Conservation (phyloP, 805 yeast species). For the Starmerella etchellsii region DNA sequence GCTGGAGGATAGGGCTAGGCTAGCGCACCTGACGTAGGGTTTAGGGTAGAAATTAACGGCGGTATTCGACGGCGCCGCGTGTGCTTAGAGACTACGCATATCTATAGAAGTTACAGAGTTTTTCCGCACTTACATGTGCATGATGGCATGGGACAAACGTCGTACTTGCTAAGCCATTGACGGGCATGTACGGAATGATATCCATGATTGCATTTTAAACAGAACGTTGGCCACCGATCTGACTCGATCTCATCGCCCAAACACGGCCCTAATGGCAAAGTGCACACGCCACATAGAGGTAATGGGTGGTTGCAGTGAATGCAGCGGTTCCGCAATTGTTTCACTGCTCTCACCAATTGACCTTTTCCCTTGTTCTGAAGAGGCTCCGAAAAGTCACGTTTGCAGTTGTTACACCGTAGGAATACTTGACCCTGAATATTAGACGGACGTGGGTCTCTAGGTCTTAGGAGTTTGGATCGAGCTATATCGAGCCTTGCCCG, state of each 20-base stretch:
- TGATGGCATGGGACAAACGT: slow-evolving; percentile 87
- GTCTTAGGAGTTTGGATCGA: slow-evolving; percentile 34
- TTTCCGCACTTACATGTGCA: slow-evolving; percentile 61
- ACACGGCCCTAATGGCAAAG: slow-evolving; percentile 56
- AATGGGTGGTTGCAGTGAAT: slow-evolving; percentile 79
- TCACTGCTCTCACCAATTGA: not conserved
- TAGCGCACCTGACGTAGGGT: no score
- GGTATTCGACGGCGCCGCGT: no score
- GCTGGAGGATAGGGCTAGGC: no score
- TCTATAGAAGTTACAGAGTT: not conserved
- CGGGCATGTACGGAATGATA: slow-evolving; percentile 92
- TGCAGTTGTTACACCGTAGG: slow-evolving; percentile 72
- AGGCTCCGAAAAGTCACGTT: slow-evolving; percentile 31
- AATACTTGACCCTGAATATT: slow-evolving; percentile 43
- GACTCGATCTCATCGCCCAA: slow-evolving; percentile 17
- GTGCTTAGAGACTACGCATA: no score
- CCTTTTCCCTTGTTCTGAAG: not conserved
- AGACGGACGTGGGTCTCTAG: no score
- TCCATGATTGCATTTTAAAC: slow-evolving; percentile 84
- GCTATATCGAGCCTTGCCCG: slow-evolving; percentile 80
- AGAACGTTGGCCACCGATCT: slow-evolving; percentile 76
- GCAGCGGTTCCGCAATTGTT: slow-evolving; percentile 32
- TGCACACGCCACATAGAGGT: slow-evolving; percentile 84
- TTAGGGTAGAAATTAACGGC: no score
- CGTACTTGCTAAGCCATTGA: slow-evolving; percentile 85